Evolutionary conservation across 2,329 filamentous ascomycete genomes (phyloP).

Genomic region (Pseudogymnoascus sp.): DNA sequence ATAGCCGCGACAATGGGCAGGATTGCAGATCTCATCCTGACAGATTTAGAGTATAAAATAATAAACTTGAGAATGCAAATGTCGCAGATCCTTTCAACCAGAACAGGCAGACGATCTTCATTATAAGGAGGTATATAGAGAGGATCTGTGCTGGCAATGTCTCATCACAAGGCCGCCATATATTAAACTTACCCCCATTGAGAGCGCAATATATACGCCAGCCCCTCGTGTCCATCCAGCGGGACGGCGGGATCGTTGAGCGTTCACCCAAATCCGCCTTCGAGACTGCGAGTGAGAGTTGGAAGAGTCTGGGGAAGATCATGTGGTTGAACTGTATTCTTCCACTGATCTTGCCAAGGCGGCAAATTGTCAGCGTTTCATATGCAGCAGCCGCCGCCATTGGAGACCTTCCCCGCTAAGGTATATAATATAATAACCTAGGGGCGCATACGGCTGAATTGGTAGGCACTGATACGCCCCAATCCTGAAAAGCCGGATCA

Average conservation of each 20-base stretch:
- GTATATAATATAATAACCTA: neutral
- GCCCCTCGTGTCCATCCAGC: neutral
- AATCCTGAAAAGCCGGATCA: neutral
- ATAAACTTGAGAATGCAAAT: conserved; percentile 1
- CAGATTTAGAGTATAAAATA: neutral
- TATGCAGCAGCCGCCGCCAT: neutral
- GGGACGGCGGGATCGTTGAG: neutral
- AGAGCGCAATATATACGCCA: conserved; percentile 1
- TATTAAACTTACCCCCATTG: neutral
- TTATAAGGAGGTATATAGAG: neutral
- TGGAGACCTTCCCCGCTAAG: neutral
- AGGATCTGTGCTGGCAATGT: neutral
- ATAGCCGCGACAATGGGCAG: conserved; percentile 3
- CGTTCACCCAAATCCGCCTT: neutral
- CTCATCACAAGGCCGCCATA: neutral
- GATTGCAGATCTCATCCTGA: conserved; percentile 1
- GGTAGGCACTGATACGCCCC: neutral
- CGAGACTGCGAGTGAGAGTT: neutral
- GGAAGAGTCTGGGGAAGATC: neutral
- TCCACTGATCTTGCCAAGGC: neutral
- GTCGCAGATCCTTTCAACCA: neutral
- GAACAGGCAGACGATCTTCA: neutral
- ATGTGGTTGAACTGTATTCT: conserved; percentile 1
- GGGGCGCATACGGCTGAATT: neutral
- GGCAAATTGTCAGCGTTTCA: conserved; percentile 1